Percentiles rank a stretch among this genome's conserved stretches.
phyloP scores from a whole-genome alignment of 495 filamentous ascomycete genomes.

The Aspergillus cristatus region DNA sequence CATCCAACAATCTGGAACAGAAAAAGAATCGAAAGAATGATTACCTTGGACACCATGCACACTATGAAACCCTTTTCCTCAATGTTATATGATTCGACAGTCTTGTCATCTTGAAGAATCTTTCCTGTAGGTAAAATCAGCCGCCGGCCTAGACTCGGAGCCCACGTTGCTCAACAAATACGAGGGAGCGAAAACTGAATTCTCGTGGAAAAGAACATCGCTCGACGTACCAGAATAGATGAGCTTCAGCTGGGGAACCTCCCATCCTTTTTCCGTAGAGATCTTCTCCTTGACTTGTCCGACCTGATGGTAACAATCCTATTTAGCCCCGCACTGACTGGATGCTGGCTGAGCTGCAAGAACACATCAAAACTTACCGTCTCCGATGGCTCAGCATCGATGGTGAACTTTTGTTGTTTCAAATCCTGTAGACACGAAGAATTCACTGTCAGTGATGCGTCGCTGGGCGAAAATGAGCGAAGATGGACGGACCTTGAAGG shows the following conservation, averaged over 20 bases:
- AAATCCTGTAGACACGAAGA: conserved; percentile 55
- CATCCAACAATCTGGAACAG: too few species aligned
- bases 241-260: conserved; percentile 76
- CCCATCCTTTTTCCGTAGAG: conserved; percentile 80
- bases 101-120: conserved; percentile 93
- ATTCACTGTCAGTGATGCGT: conserved; percentile 10
- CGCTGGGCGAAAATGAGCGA: conserved; percentile 11
- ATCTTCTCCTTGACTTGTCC: conserved; percentile 86
- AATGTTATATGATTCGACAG: conserved; percentile 90
- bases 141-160: too few species aligned
- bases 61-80: conserved; percentile 99
- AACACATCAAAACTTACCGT: conserved; percentile 58
- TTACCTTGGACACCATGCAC: conserved; percentile 92
- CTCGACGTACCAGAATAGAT: conserved; percentile 88
- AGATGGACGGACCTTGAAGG: conserved; percentile 57
- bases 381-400: conserved; percentile 89
- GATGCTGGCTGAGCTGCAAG: conserved; percentile 4
- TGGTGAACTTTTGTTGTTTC: conserved; percentile 94
- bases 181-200: too few species aligned
- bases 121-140: conserved; percentile 56
- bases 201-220: too few species aligned
- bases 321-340: conserved; percentile 24
- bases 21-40: not conserved
- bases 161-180: conserved; percentile 1
- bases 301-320: conserved; percentile 48